These are phyloP conservation scores for Babesia ovata DNA, from an alignment of 169 alveolate genomes.

Conservation along the genomic window DNA sequence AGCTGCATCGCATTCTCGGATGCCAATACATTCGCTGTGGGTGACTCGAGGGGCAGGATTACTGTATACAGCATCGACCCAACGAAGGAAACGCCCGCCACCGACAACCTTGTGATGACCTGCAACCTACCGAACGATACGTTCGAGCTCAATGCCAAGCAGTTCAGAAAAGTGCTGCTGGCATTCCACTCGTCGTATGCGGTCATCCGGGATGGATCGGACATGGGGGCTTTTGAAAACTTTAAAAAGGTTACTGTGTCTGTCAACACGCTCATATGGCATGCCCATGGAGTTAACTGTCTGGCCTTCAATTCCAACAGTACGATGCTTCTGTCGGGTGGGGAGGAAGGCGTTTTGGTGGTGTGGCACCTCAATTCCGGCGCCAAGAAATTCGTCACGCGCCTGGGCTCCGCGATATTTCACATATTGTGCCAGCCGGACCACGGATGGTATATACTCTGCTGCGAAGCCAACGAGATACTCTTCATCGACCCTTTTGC, in stretches of 20 bases:
- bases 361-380: conserved; percentile 57
- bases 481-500: conserved; percentile 48
- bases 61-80: conserved; percentile 26
- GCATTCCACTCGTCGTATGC: conserved; percentile 26
- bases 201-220: not conserved
- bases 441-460: conserved; percentile 15
- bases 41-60: conserved; percentile 55
- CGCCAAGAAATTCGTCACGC: conserved; percentile 54
- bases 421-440: conserved; percentile 24
- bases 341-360: conserved; percentile 68
- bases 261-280: conserved; percentile 50
- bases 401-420: conserved; percentile 63
- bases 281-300: conserved; percentile 66
- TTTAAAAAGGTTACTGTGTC: not conserved
- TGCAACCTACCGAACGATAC: conserved; percentile 27
- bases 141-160: conserved; percentile 26
- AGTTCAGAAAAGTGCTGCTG: conserved; percentile 23
- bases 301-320: conserved; percentile 39
- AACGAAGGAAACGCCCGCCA: not conserved
- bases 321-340: conserved; percentile 54
- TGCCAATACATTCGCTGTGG: conserved; percentile 32
- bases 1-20: conserved; percentile 32
- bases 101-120: conserved; percentile 20
- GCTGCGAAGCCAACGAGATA: conserved; percentile 47
- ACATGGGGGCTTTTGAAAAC: conserved; percentile 5